phyloP scores from a whole-genome alignment of 495 filamentous ascomycete genomes.

The Aspergillus hancockii region DNA sequence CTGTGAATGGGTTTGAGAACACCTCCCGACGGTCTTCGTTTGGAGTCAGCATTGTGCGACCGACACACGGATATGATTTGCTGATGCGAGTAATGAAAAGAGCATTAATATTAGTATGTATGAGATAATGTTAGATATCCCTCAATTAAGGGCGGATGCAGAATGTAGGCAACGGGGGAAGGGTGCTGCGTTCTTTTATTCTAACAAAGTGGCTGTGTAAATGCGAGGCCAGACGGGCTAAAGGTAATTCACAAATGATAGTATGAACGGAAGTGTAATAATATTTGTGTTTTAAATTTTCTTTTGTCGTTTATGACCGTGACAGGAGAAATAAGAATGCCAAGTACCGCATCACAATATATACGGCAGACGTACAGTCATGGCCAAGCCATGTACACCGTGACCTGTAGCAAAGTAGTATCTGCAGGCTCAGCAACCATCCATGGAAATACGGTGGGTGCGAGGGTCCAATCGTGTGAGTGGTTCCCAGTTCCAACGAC shows the following conservation, averaged over 20 bases:
- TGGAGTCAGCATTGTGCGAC: slow-evolving; percentile 21
- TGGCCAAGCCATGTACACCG: background rate
- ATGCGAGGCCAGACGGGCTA: slow-evolving; percentile 5
- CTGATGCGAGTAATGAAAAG: background rate
- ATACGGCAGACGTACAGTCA: background rate
- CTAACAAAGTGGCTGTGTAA: slow-evolving; percentile 8
- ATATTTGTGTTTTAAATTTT: background rate
- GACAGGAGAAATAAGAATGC: background rate
- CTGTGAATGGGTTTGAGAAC: slow-evolving; percentile 17
- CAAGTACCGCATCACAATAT: background rate
- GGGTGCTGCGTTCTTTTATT: slow-evolving; percentile 1
- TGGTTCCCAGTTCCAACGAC: slow-evolving; percentile 3
- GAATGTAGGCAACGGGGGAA: background rate
- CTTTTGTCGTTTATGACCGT: background rate
- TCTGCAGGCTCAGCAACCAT: background rate
- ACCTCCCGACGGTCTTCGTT: slow-evolving; percentile 13
- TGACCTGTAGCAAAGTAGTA: background rate
- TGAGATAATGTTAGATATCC: background rate
- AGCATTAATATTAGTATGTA: slow-evolving; percentile 1
- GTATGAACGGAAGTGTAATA: background rate
- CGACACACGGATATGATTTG: slow-evolving; percentile 11
- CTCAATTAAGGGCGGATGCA: slow-evolving; percentile 9
- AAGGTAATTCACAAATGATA: background rate
- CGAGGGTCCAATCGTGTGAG: slow-evolving; percentile 2
- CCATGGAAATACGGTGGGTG: slow-evolving; percentile 1